phyloP scores from a whole-genome alignment of 2,329 filamentous ascomycete species.

The Fusarium transvaalense region DNA sequence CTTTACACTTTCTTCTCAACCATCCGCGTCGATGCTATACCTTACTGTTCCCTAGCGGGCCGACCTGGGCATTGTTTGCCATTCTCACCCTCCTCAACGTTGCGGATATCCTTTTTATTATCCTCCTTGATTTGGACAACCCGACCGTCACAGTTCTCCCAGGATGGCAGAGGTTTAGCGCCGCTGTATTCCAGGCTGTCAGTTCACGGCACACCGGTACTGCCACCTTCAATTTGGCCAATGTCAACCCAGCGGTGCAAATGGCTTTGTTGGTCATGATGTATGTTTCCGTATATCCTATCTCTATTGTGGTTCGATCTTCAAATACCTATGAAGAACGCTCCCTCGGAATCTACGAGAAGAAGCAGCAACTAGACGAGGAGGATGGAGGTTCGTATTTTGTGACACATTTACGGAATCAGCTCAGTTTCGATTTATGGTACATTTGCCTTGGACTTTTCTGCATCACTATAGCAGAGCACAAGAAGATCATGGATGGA shows the following conservation, averaged over 20 bases:
- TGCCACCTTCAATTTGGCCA: slow-evolving; percentile 63
- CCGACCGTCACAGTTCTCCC: slow-evolving; percentile 61
- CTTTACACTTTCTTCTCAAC: slow-evolving; percentile 69
- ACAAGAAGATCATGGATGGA: slow-evolving; percentile 44
- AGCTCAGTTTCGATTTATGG: slow-evolving; percentile 58
- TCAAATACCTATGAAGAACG: slow-evolving; percentile 73
- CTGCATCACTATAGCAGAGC: slow-evolving; percentile 52
- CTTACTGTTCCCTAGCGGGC: slow-evolving; percentile 69
- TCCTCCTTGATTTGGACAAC: slow-evolving; percentile 65
- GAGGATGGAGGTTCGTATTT: slow-evolving; percentile 49
- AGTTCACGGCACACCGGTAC: slow-evolving; percentile 62
- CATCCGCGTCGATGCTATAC: slow-evolving; percentile 74
- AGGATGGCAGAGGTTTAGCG: slow-evolving; percentile 61
- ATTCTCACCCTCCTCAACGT: slow-evolving; percentile 66
- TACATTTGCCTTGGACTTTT: slow-evolving; percentile 57
- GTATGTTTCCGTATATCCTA: slow-evolving; percentile 73
- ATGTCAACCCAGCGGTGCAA: slow-evolving; percentile 66
- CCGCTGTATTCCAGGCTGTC: slow-evolving; percentile 69
- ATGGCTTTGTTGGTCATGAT: slow-evolving; percentile 73
- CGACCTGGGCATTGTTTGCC: slow-evolving; percentile 69
- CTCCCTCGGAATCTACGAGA: slow-evolving; percentile 68
- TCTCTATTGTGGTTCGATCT: slow-evolving; percentile 71
- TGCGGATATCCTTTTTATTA: slow-evolving; percentile 67
- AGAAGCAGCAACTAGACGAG: slow-evolving; percentile 46
- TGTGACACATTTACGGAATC: slow-evolving; percentile 53